Evolutionary conservation across 495 filamentous ascomycete genomes (phyloP).

Genomic region (Glarea lozoyensis): DNA sequence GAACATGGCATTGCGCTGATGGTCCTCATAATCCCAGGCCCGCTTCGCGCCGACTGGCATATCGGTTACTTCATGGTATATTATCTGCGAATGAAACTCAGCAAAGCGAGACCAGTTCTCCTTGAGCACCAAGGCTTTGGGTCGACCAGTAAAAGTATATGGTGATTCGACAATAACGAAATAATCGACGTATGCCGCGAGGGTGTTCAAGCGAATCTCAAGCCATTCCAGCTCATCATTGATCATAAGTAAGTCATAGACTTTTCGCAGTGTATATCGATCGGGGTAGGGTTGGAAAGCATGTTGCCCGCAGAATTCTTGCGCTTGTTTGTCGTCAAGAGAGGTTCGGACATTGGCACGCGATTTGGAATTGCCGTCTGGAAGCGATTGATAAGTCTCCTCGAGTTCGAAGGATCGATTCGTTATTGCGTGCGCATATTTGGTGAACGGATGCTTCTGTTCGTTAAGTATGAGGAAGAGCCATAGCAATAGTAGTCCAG

Average conservation of each 20-base stretch:
- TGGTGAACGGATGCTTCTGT: too few species aligned
- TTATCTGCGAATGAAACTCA: conserved; percentile 31
- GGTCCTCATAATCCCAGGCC: conserved; percentile 29
- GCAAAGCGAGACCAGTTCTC: conserved; percentile 30
- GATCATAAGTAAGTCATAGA: conserved; percentile 36
- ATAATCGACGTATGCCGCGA: conserved; percentile 31
- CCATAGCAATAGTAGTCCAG: neutral
- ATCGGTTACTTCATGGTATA: conserved; percentile 29
- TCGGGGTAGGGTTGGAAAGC: neutral
- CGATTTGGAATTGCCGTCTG: neutral
- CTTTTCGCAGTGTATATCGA: conserved; percentile 19
- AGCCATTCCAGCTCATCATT: conserved; percentile 39
- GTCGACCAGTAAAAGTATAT: conserved; percentile 33
- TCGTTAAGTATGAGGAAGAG: neutral
- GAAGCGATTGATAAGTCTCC: too few species aligned
- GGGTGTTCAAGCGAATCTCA: conserved; percentile 32
- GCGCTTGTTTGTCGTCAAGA: neutral
- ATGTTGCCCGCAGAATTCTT: neutral
- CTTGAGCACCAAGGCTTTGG: conserved; percentile 27
- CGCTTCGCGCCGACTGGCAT: conserved; percentile 14
- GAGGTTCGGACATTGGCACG: neutral
- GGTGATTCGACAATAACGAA: conserved; percentile 39
- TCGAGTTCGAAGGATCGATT: neutral
- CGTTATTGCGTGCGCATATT: neutral
- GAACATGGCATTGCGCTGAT: conserved; percentile 29